These are phyloP conservation scores for Podospora didyma DNA, from an alignment of 495 filamentous ascomycete genomes.

Conservation along the genomic window DNA sequence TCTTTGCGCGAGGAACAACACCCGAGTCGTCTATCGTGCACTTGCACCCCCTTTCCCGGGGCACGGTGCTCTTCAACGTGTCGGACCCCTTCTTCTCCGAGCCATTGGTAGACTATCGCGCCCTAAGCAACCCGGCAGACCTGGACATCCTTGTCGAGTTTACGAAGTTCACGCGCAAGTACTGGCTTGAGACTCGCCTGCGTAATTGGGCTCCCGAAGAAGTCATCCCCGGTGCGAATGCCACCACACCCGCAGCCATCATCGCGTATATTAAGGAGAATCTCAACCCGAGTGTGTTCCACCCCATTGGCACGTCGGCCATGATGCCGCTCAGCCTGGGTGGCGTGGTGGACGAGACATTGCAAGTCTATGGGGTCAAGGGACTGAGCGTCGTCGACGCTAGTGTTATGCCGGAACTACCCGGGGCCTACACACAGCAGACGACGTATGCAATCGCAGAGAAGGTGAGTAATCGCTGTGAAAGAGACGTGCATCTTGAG, in stretches of 20 bases:
- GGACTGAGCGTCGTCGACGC: conserved; percentile 38
- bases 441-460: conserved; percentile 41
- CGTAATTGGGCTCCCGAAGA: conserved; percentile 20
- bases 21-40: conserved; percentile 27
- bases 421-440: conserved; percentile 34
- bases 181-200: conserved; percentile 23
- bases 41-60: conserved; percentile 39
- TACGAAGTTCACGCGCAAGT: conserved; percentile 34
- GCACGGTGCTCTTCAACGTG: conserved; percentile 39
- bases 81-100: conserved; percentile 32
- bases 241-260: conserved; percentile 23
- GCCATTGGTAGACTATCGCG: conserved; percentile 42
- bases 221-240: conserved; percentile 25
- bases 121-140: conserved; percentile 44
- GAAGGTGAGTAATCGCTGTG: conserved; percentile 37
- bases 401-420: conserved; percentile 34
- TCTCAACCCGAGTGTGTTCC: conserved; percentile 33
- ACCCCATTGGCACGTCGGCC: conserved; percentile 33
- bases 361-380: conserved; percentile 38
- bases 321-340: conserved; percentile 49
- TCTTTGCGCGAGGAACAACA: conserved; percentile 27
- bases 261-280: conserved; percentile 19
- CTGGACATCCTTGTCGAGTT: conserved; percentile 37
- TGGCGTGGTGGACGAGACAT: conserved; percentile 42
- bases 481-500: too few relatives aligned